These are phyloP conservation scores for Pleurotus citrinopileatus DNA, from an alignment of 768 basidiomycete genomes.

Conservation along the genomic window DNA sequence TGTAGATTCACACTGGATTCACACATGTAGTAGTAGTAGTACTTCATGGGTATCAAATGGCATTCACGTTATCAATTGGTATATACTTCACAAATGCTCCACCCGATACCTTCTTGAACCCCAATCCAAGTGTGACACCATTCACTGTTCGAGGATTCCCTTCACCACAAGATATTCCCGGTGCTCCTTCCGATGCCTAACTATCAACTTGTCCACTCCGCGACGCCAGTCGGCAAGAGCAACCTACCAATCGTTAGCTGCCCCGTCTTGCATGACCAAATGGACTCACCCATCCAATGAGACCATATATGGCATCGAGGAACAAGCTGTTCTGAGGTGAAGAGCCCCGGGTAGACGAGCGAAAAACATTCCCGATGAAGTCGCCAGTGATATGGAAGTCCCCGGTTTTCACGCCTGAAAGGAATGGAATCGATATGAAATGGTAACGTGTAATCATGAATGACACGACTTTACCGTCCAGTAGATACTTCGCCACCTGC, in stretches of 20 bases:
- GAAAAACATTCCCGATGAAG: conserved; percentile 54
- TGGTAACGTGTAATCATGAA: neutral
- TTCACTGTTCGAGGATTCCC: conserved; percentile 15
- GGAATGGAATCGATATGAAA: neutral
- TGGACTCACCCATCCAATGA: conserved; percentile 40
- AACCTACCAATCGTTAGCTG: conserved; percentile 25
- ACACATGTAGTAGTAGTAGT: neutral
- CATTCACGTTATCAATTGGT: neutral
- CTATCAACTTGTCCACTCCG: conserved; percentile 31
- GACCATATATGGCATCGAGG: conserved; percentile 39
- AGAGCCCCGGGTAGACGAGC: conserved; percentile 50
- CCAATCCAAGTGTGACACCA: no score
- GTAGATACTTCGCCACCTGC: conserved; percentile 44
- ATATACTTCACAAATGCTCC: no score
- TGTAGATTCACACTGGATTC: conserved; percentile 14
- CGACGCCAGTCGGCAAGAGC: conserved; percentile 36
- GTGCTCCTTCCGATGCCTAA: conserved; percentile 32
- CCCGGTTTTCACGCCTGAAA: conserved; percentile 44
- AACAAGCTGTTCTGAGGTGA: conserved; percentile 55
- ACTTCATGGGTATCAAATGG: neutral
- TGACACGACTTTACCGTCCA: conserved; percentile 36
- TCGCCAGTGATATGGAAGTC: conserved; percentile 66
- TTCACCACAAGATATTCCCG: conserved; percentile 27
- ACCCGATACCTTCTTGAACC: no score
- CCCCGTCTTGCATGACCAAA: neutral